Percentiles rank a stretch among this genome's conserved stretches.
Conservation (phyloP, 306 rosid species). For the Prunus campanulata region DNA sequence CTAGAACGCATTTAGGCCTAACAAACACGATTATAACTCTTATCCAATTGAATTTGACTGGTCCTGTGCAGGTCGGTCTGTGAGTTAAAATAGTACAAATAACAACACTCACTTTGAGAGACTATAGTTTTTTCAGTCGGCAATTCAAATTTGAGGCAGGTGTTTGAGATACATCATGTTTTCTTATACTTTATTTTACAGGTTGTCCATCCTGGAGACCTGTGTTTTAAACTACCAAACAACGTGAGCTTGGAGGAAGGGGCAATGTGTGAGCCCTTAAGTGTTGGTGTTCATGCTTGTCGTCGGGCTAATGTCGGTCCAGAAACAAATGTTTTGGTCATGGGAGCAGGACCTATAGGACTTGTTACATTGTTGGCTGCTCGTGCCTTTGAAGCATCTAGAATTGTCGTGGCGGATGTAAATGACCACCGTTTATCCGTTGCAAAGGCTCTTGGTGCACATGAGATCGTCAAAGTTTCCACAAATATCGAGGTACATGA, state of each 20-base stretch:
- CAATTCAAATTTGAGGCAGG: neutral
- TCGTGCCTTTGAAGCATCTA: conserved; percentile 43
- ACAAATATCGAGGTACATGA: conserved; percentile 26
- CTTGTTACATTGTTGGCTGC: conserved; percentile 37
- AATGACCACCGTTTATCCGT: conserved; percentile 38
- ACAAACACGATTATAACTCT: too few species aligned
- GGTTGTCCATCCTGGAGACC: conserved; percentile 44
- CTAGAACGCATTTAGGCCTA: too few species aligned
- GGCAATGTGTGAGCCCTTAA: conserved; percentile 45
- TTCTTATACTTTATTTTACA: neutral
- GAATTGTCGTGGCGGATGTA: conserved; percentile 38
- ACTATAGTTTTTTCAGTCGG: too few species aligned
- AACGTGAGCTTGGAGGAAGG: conserved; percentile 50
- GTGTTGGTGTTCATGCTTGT: conserved; percentile 47
- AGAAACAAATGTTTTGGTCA: conserved; percentile 32
- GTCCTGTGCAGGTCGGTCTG: too few species aligned
- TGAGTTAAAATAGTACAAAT: too few species aligned
- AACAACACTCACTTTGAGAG: too few species aligned
- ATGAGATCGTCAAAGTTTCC: conserved; percentile 34
- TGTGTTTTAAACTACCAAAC: conserved; percentile 38
- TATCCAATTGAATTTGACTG: too few species aligned
- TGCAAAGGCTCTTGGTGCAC: conserved; percentile 42
- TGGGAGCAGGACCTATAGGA: conserved; percentile 51
- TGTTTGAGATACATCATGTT: neutral
- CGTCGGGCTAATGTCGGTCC: conserved; percentile 42